Base-by-base conservation (phyloP, 345 rosid species). In the Kernera saxatilis region DNA sequence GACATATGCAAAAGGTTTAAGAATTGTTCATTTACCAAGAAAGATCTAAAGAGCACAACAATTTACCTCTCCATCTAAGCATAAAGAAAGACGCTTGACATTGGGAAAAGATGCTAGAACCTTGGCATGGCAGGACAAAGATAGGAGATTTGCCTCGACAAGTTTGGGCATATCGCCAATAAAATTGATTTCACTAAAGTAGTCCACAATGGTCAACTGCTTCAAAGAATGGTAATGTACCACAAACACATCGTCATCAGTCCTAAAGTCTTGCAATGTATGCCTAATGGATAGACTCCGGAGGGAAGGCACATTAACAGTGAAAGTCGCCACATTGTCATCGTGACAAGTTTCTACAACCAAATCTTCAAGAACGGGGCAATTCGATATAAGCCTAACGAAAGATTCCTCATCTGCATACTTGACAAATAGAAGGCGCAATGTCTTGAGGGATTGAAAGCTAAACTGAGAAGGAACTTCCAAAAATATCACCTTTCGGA, bases 391-490 rank as follows among this genome's bases (percentile, higher is more conserved):
- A 67, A 67, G 27, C 32, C 71, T 53, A 5, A 6, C 1, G 36
- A 53, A 67, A 40, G 62, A 67, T 8, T 53, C 62, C 5, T 67
- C 49, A 2, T 59, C 41, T 61, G 23, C 5, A 3, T 40, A 60
- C 33, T 40, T 60, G 2, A 60, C 50, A 60, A 2, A 23, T 2
- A 11, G 3, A 27, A 67, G 72, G 15, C 52, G 51, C 5, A 67
- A 29, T 4, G 13, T 67, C 41, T 3, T 22, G 35, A 69, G 45
- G 3, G 55, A 30, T 5, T 1, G 6, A n/a, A 69, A 44, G 45
- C 23, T 55, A 44, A 43, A 43, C 17, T 1, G 33, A 54, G 43
- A 41, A 68, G 63, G 72, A 68, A 68, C 44, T 19, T 68, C 53
- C 8, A 30, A 32, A 11, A 57, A 1, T 44, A 17, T 17, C 19